Conservation (phyloP, 768 basidiomycete species). For the Phanerochaete sordida region DNA sequence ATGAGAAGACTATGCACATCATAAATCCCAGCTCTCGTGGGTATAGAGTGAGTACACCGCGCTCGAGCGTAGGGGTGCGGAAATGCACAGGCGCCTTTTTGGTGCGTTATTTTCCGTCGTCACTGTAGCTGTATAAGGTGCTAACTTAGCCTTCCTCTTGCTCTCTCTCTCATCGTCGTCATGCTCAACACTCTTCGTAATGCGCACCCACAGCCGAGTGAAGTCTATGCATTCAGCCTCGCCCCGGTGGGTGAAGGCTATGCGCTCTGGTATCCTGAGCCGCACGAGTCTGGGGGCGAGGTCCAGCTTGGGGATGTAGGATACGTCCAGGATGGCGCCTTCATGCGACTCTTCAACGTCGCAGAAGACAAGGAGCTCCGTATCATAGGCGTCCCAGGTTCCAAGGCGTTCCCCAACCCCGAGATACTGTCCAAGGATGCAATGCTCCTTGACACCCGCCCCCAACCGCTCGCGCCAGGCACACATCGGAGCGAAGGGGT, state of each 20-base stretch:
- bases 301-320: conserved; percentile 6
- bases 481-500: background rate
- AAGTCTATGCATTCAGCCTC: background rate
- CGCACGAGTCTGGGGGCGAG: background rate
- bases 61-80: too few relatives aligned
- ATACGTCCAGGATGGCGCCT: background rate
- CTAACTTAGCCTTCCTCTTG: too few relatives aligned
- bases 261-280: conserved; percentile 4
- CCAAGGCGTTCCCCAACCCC: background rate
- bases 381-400: background rate
- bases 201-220: background rate
- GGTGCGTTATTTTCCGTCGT: too few relatives aligned
- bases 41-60: too few relatives aligned
- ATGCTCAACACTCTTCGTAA: too few relatives aligned
- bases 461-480: background rate
- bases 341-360: conserved; percentile 10
- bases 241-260: background rate
- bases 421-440: background rate
- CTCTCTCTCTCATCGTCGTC: too few relatives aligned
- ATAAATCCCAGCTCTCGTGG: too few relatives aligned
- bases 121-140: too few relatives aligned
- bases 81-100: too few relatives aligned
- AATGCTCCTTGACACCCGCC: background rate
- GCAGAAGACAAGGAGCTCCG: background rate
- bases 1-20: too few relatives aligned